Base-by-base conservation (phyloP, 2,329 filamentous ascomycete species). In the Fusarium succisae region DNA sequence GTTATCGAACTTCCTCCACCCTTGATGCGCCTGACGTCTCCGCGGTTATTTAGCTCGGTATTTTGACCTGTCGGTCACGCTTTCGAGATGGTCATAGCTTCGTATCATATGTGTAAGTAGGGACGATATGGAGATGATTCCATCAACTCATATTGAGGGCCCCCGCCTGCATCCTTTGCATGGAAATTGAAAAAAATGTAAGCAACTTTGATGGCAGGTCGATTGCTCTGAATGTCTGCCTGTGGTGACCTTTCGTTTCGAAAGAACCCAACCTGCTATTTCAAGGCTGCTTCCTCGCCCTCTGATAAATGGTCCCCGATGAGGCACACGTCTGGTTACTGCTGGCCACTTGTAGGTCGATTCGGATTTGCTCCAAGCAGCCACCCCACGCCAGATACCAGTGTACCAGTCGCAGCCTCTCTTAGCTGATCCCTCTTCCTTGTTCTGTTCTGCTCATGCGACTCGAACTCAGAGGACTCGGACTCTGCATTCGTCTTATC, bases 381-480 rank as follows among this genome's bases (percentile, higher is more conserved):
- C 91, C 91, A 93, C 1, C 91, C 91, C 30, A 93, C 88, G 24
- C 91, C 89, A 48, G 89, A 90, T 6, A 91, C 91, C 53, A 93
- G 80, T 4, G 90, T 91, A n/a, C 90, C 90, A 63, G 91, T 90
- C 14, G 91, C 91, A 41, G 87, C 91, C 68, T 92, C 91, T 72
- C 90, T 86, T 45, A 93, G 78, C 81, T 92, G 91, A 80, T 96
- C 94, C 75, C 94, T 87, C 84, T 92, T 95, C 76, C 93, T 88
- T 43, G 89, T 85, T 64, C 83, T 86, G 66, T 79, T 73, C 12
- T 80, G 77, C 39, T 80, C 80, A n/a, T 73, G 64, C 8, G 64
- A 61, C 35, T 74, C 76, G 32, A 76, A 77, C 15, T 80, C 79
- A 9, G 74, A 63, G 15, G 79, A 71, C 38, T 67, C 72, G 54